Conservation (phyloP, 495 filamentous ascomycete species). For the Lasiosphaeris hirsuta region DNA sequence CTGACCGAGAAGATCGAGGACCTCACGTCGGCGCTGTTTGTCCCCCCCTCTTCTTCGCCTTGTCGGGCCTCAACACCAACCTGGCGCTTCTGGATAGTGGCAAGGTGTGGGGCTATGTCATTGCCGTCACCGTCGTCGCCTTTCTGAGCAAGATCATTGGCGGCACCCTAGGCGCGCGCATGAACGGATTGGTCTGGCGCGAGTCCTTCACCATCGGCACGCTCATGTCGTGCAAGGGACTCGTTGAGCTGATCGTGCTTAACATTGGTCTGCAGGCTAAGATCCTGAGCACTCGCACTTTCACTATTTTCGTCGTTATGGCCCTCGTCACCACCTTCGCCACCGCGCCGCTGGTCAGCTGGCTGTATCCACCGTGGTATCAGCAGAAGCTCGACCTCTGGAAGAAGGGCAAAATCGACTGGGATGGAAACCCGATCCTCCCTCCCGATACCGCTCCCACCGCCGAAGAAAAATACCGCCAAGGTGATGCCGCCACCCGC, state of each 20-base stretch:
- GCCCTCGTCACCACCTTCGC: conserved; percentile 85
- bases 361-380: conserved; percentile 86
- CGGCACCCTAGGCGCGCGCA: conserved; percentile 70
- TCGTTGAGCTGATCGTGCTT: conserved; percentile 91
- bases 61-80: conserved; percentile 87
- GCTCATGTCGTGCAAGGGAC: conserved; percentile 93
- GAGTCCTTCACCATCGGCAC: conserved; percentile 86
- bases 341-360: conserved; percentile 73
- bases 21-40: conserved; percentile 72
- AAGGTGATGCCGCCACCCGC: conserved; percentile 39
- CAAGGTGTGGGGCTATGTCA: conserved; percentile 83
- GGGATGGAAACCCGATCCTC: conserved; percentile 65
- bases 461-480: conserved; percentile 42
- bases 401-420: conserved; percentile 87
- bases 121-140: conserved; percentile 78
- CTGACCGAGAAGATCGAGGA: conserved; percentile 93
- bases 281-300: conserved; percentile 78
- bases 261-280: conserved; percentile 90
- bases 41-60: conserved; percentile 92
- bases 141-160: conserved; percentile 80
- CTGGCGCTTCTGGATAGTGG: conserved; percentile 76
- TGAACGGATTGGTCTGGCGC: conserved; percentile 79
- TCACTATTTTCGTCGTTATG: conserved; percentile 96
- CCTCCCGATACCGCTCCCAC: conserved; percentile 34
- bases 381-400: conserved; percentile 82